Base-by-base conservation (phyloP, 2,329 filamentous ascomycete genomes). In the Trichoderma koningiopsis region DNA sequence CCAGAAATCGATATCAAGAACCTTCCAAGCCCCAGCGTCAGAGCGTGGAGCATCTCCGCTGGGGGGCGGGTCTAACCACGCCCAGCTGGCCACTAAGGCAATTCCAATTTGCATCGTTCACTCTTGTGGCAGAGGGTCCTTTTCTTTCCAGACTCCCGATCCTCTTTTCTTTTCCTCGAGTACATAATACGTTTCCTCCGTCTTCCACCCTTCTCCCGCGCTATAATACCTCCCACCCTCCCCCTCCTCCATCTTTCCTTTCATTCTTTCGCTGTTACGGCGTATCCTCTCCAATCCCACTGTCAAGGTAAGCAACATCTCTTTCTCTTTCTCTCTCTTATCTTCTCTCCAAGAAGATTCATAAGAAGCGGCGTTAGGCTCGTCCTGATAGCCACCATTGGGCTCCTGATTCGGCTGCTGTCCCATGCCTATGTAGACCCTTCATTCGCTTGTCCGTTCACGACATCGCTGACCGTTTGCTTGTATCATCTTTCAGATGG, bases 401-500 rank as follows among this genome's bases (percentile, higher is more conserved):
- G 63, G 40, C 55, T 59, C 64, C 52, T 59, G 29, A 29, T 31
- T 40, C 24, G 27, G 40, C 55, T 52, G 61, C 31, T 52, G 7
- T 8, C 35, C 16, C 37, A 10, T 40, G 61, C 49, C 33, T n/a
- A 14, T 2, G 37, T n/a, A 37, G 1, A 13, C 29, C 14, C 16
- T 14, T 29, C 63, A 1, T 19, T 29, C 24, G 24, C 22, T 24
- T 27, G 47, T 24, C 40, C 13, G 35, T 55, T 55, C 47, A 47
- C 47, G 43, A n/a, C 57, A 24, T 43, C 33, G 65, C 65, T 68
- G n/a, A 68, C 65, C 24, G 55, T 70, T 68, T 22, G 10, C 24
- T 61, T 57, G 53, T 52, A 5, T 52, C 56, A 7, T 58, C 24
- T n/a, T 57, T 24, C 35, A 62, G 76, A 80, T 80, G 77, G 78